Percentiles rank a stretch among this genome's conserved stretches.
These are phyloP conservation scores for Suzukiozyma palmioleophila DNA, from an alignment of 1,139 yeast species.

Conservation along the genomic window DNA sequence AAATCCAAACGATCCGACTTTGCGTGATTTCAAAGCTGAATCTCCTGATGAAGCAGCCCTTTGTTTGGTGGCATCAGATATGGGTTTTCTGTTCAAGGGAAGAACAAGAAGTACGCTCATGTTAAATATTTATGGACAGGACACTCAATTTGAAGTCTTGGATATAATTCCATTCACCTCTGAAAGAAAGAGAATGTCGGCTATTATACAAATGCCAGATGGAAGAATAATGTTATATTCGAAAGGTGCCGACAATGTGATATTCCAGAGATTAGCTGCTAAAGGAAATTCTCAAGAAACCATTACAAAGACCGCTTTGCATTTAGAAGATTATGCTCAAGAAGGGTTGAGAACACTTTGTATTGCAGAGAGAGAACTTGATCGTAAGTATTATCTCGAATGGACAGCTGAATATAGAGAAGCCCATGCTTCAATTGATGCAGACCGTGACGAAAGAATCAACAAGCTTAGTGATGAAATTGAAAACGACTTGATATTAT, in stretches of 20 bases:
- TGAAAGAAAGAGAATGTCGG: slow-evolving; percentile 76
- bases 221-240: slow-evolving; percentile 58
- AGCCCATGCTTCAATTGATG: slow-evolving; percentile 70
- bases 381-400: slow-evolving; percentile 52
- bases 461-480: slow-evolving; percentile 77
- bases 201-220: slow-evolving; percentile 44
- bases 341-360: slow-evolving; percentile 96
- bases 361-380: slow-evolving; percentile 75
- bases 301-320: slow-evolving; percentile 57
- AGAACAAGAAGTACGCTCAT: slow-evolving; percentile 70
- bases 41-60: slow-evolving; percentile 99
- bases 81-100: slow-evolving; percentile 78
- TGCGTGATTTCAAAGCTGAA: slow-evolving; percentile 75
- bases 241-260: slow-evolving; percentile 94
- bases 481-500: slow-evolving; percentile 63
- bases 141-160: slow-evolving; percentile 66
- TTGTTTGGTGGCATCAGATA: slow-evolving; percentile 88
- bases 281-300: slow-evolving; percentile 29
- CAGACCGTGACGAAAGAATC: slow-evolving; percentile 71
- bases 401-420: slow-evolving; percentile 71
- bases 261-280: slow-evolving; percentile 64
- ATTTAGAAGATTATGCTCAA: slow-evolving; percentile 89
- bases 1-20: slow-evolving; percentile 50
- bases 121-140: slow-evolving; percentile 71
- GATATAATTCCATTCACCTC: slow-evolving; percentile 84